Percentiles rank a stretch among this genome's conserved stretches.
phyloP scores from a whole-genome alignment of 1,284 basidiomycete species.

The Cryptococcus depauperatus region DNA sequence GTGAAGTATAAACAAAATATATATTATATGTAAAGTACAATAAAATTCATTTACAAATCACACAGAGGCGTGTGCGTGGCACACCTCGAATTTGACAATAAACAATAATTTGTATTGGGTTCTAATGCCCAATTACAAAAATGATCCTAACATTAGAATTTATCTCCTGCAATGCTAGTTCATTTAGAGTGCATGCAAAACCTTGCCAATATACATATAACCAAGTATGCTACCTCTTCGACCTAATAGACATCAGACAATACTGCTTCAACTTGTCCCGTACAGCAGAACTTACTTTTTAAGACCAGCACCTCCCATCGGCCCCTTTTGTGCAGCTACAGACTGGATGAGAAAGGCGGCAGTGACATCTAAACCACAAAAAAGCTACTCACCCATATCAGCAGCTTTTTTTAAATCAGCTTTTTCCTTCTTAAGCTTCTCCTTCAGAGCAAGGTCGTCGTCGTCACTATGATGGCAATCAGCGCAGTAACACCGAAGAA shows the following conservation, averaged over 20 bases:
- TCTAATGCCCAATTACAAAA: too few relatives aligned
- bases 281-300: slow-evolving; percentile 31
- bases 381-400: slow-evolving; percentile 27
- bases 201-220: too few relatives aligned
- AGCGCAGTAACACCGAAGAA: not conserved
- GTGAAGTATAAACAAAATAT: too few relatives aligned
- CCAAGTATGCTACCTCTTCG: too few relatives aligned
- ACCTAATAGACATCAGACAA: not conserved
- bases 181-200: too few relatives aligned
- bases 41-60: too few relatives aligned
- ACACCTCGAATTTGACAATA: too few relatives aligned
- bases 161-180: too few relatives aligned
- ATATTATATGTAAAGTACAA: too few relatives aligned
- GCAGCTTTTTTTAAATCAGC: slow-evolving; percentile 30
- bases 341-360: not conserved
- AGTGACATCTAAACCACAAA: not conserved
- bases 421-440: slow-evolving; percentile 28
- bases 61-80: too few relatives aligned
- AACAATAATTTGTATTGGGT: too few relatives aligned
- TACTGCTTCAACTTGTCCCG: not conserved
- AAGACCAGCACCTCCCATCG: slow-evolving; percentile 34
- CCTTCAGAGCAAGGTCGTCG: slow-evolving; percentile 31
- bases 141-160: too few relatives aligned
- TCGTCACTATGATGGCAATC: slow-evolving; percentile 20
- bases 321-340: slow-evolving; percentile 29